Base-by-base conservation (phyloP, 176 grass and related monocot species). In the Carex littledalei region DNA sequence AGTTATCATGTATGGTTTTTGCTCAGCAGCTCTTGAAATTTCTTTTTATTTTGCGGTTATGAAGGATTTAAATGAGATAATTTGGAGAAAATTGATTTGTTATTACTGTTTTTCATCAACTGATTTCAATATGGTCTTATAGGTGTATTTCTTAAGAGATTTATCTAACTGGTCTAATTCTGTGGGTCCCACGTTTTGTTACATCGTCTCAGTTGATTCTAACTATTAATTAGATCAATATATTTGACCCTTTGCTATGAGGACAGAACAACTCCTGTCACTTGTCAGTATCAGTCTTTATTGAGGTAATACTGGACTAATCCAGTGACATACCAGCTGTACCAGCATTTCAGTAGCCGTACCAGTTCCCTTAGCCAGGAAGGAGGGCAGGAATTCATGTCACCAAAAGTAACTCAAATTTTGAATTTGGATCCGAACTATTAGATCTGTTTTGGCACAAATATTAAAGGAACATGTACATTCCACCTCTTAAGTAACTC, bases 1-100 rank as follows among this genome's bases (percentile, higher is more conserved):
- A 17, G 18, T 63, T 80, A 17, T 62, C 78, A 34, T 75, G 4
- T 56, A 78, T 78, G 50, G 12, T 60, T 81, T 63, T 63, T 81
- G 8, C 8, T 78, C 13, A 32, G 49, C 47, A 78, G 4, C 13
- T 35, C 35, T 71, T 41, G 67, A 17, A 41, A 18, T 71, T 70
- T 71, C 17, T 18, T 71, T 43, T 45, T 71, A 8, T 67, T 34
- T 67, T 43, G 67, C 7, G 35, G 5, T 71, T 71, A 41, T 45
- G 35, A 43, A 70, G 17, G 31, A 71, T 71, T 68, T 8, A 43
- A 20, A 63, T 26, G 2, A 71, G 6, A 41, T 41, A n/a, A 8
- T 39, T 41, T 41, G 15, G 34, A n/a, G 35, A 35, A 41, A 71
- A 5, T 18, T 43, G 15, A 43, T 43, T 71, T 50, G 37, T 39